Evolutionary conservation across 2,329 filamentous ascomycete species (phyloP).

Genomic region (Xylaria multiplex): DNA sequence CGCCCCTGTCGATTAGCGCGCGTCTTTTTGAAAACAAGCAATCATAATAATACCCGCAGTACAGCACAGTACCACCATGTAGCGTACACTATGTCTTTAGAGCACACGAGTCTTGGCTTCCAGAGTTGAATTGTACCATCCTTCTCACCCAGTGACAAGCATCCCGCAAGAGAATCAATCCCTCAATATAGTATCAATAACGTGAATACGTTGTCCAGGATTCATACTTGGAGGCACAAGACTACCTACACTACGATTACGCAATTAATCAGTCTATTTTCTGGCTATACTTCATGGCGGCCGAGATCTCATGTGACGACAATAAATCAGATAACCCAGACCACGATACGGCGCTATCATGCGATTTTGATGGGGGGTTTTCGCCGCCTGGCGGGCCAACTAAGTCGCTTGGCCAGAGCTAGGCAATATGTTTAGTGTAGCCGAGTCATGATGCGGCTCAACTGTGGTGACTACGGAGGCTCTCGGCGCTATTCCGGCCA

Average conservation of each 20-base stretch:
- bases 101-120: too few relatives aligned
- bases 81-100: too few relatives aligned
- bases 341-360: background rate
- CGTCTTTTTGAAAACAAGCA: slow-evolving; percentile 1
- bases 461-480: slow-evolving; percentile 20
- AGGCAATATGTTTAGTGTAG: background rate
- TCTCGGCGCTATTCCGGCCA: slow-evolving; percentile 37
- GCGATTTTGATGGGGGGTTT: slow-evolving; percentile 3
- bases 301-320: background rate
- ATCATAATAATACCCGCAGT: background rate
- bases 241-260: too few relatives aligned
- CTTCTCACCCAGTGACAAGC: background rate
- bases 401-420: background rate
- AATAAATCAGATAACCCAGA: background rate
- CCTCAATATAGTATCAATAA: too few relatives aligned
- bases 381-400: background rate
- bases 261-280: too few relatives aligned
- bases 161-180: too few relatives aligned
- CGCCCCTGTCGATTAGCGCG: slow-evolving; percentile 2
- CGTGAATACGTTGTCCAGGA: too few relatives aligned
- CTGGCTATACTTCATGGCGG: background rate
- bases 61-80: too few relatives aligned
- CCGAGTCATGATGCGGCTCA: slow-evolving; percentile 36
- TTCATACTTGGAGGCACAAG: too few relatives aligned
- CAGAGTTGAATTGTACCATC: background rate